Conservation (phyloP, 2,329 filamentous ascomycete species). For the Decorospora gaudefroyi region DNA sequence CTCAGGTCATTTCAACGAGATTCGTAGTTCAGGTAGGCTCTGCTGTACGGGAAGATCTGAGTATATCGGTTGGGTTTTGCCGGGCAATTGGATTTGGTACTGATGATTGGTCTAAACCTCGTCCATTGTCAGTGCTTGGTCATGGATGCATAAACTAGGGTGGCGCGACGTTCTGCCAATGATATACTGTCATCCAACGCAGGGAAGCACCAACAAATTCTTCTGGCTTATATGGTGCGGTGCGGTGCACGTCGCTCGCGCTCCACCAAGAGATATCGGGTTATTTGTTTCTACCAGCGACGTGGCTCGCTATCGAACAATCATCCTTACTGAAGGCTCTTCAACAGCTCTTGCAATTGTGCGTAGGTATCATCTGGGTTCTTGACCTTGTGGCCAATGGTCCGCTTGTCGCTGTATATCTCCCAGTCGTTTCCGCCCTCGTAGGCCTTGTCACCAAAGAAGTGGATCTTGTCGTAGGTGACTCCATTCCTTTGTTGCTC, state of each 20-base stretch:
- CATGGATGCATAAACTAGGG: too few relatives aligned
- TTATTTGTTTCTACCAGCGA: not conserved
- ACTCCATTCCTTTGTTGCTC: constrained; percentile 72
- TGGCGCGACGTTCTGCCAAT: too few relatives aligned
- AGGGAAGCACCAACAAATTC: too few relatives aligned
- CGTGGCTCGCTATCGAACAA: not conserved
- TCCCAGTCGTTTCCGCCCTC: constrained; percentile 94
- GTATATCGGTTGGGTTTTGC: not conserved
- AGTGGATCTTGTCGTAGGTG: constrained; percentile 86
- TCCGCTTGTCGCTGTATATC: constrained; percentile 82
- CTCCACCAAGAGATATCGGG: not conserved
- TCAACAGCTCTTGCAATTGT: constrained; percentile 79
- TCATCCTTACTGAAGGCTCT: constrained; percentile 25
- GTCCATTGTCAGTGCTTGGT: too few relatives aligned
- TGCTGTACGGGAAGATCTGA: too few relatives aligned
- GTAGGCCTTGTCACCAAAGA: constrained; percentile 96
- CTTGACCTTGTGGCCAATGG: constrained; percentile 81
- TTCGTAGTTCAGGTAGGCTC: too few relatives aligned
- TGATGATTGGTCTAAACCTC: too few relatives aligned
- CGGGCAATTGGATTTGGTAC: not conserved
- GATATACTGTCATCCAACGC: too few relatives aligned
- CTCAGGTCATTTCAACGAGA: too few relatives aligned
- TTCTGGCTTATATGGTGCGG: too few relatives aligned
- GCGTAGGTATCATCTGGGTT: constrained; percentile 80
- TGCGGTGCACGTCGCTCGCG: constrained; percentile 1